Base-by-base conservation (phyloP, 768 basidiomycete species). In the Nevesoporus exiguus region DNA sequence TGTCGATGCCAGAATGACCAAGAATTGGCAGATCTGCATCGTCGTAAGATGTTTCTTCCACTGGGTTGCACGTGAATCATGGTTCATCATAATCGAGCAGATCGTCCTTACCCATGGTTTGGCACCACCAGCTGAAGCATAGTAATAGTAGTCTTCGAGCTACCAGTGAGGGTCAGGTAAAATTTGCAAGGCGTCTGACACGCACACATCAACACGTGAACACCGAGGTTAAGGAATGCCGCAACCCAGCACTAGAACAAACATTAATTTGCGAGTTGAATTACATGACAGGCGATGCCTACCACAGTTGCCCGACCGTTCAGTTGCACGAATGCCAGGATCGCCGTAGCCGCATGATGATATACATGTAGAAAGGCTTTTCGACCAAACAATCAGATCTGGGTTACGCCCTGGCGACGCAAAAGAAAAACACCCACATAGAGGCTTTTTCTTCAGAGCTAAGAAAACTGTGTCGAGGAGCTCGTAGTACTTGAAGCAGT, bases 181-280 rank as follows among this genome's bases (percentile, higher is more conserved):
- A 15, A 29, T 11, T 36, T 45, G 43, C 19, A 44, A 43, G 10
- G 24, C 29, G 15, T 19, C 36, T 15, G 22, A 34, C 40, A 80
- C 88, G 67, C 72, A 93, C 90, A 98, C 95, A 98, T 98, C 61
- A 96, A 73, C 65, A 97, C 93, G 73, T 98, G 95, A 49, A 98
- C 93, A 45, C 78, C 74, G 51, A 97, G 77, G 77, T 98, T 98
- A 58, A 95, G 85, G 50, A 77, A 73, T 70, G 95, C 96, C 52
- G 90, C 86, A 54, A 90, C 82, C 95, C 95, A 98, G 61, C 93
- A 94, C 91, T 94, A 57, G 21, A 45, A 47, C 40, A 55, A 13
- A 37, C 15, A 42, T 48, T 2, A 50, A 29, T 34, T 19, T 5
- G 37, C 9, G 9, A 25, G 3, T 33, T 14, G 5, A 44, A 13